Percentiles rank a stretch among this genome's conserved stretches.
phyloP scores from a whole-genome alignment of 2,329 filamentous ascomycete species.

The Graphilbum sp. region DNA sequence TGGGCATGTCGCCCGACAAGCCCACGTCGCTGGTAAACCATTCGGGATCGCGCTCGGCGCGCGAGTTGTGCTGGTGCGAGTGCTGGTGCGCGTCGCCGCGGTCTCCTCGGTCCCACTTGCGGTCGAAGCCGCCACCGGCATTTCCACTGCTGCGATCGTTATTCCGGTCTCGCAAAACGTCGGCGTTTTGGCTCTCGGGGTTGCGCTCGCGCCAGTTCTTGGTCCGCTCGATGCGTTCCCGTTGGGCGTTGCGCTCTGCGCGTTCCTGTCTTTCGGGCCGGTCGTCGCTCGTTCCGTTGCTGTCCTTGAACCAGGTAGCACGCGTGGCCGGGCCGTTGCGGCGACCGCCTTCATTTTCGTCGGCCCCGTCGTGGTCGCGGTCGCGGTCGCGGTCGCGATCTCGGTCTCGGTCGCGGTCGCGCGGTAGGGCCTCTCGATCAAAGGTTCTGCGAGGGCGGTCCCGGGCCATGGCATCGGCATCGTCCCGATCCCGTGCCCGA shows the following conservation, averaged over 20 bases:
- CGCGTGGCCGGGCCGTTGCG: conserved; percentile 46
- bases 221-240: conserved; percentile 39
- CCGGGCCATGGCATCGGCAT: conserved; percentile 14
- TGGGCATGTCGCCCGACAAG: conserved; percentile 32
- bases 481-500: conserved; percentile 31
- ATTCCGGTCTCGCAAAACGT: conserved; percentile 40
- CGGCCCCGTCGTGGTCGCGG: conserved; percentile 34
- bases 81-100: conserved; percentile 13
- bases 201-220: conserved; percentile 46
- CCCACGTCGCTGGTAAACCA: conserved; percentile 54
- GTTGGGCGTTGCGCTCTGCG: conserved; percentile 21
- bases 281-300: conserved; percentile 16
- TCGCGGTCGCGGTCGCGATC: conserved; percentile 18
- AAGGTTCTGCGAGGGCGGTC: conserved; percentile 15
- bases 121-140: conserved; percentile 27
- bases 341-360: conserved; percentile 35
- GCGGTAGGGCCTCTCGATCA: conserved; percentile 12
- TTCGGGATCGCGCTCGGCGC: conserved; percentile 68
- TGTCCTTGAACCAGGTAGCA: conserved; percentile 58
- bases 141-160: conserved; percentile 32
- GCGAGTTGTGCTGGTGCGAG: conserved; percentile 9
- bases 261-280: conserved; percentile 12
- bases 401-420: conserved; percentile 27
- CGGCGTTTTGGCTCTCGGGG: conserved; percentile 20
- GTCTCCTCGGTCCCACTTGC: conserved; percentile 36